Percentiles rank a stretch among this genome's conserved stretches.
Conservation (phyloP, 257 asterid genomes). For the Solanum peruvianum region DNA sequence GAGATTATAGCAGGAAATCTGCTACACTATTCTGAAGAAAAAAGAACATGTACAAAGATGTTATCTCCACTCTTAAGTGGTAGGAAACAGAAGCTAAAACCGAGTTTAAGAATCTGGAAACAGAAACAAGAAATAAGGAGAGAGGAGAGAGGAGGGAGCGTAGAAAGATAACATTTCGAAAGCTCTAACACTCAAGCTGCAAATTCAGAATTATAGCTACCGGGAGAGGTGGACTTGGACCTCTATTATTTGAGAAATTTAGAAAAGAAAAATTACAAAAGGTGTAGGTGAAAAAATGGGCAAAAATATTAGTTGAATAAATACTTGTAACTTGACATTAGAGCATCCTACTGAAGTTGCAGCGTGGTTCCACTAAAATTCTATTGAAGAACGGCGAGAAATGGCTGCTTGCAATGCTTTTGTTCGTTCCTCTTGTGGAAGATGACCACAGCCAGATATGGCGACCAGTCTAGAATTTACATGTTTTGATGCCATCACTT, state of each 20-base stretch:
- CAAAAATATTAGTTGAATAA: neutral
- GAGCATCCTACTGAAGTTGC: conserved; percentile 23
- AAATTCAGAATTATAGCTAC: conserved; percentile 12
- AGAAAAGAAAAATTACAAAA: conserved; percentile 11
- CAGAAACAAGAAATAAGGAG: neutral
- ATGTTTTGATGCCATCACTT: conserved; percentile 66
- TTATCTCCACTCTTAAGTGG: neutral
- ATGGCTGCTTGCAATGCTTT: conserved; percentile 89
- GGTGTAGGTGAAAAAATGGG: neutral
- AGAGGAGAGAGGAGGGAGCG: neutral
- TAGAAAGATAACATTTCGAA: neutral
- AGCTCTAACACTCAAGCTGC: conserved; percentile 4
- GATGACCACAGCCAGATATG: conserved; percentile 95
- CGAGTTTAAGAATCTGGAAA: neutral
- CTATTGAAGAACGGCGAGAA: conserved; percentile 50
- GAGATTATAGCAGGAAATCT: neutral
- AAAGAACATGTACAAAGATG: neutral
- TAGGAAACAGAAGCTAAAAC: neutral
- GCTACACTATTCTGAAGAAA: neutral
- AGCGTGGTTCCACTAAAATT: conserved; percentile 39
- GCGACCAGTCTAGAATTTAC: conserved; percentile 74
- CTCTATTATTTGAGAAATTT: conserved; percentile 20
- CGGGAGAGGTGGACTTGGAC: conserved; percentile 38
- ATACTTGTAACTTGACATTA: neutral
- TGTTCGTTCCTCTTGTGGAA: conserved; percentile 96